Evolutionary conservation across 768 basidiomycete genomes (phyloP), one percentile per base, ranked within the genome.

Genomic region (Tephrocybe sp.): DNA sequence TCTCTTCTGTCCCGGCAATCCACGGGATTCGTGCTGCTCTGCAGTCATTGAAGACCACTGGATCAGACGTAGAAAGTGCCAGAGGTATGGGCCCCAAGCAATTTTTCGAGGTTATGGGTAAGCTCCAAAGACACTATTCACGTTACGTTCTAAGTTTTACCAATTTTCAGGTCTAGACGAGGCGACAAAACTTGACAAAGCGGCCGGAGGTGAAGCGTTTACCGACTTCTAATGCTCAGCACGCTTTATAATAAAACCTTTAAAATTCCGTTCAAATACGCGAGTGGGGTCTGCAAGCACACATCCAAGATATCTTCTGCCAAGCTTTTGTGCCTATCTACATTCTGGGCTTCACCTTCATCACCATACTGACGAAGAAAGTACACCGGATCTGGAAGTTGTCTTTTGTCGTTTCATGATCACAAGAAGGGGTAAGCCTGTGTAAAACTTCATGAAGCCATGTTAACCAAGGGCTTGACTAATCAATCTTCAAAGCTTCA

Each of bases 101-200:
- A 38, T 78, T 79, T 65, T 79, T 80, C 61, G 68, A 78, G 52
- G 70, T 79, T 33, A 75, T 79, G 74, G 77, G 76, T 68, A 53
- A 51, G 62, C 52, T 46, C 8, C 3, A 20, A 45, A 21, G 23
- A 6, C 23, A 26, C 9, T 4, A 17, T 20, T 20, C 18, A 15
- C 4, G 24, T 21, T 11, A 14, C 15, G 28, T 10, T 20, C n/a
- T 25, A 20, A 44, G 24, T 30, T 11, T 30, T 30, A 30, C 11
- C 28, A 30, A 50, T 11, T 36, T 28, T 41, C 15, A 61, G 63
- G 63, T 20, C 58, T 66, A 6, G 62, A 63, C 23, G 60, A 65
- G 48, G 58, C 60, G 4, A 60, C 62, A n/a, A 34, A 52, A 24
- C 50, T 65, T 25, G 63, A 63, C 30, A 46, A 21, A 36, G 47